These are phyloP conservation scores for Rhizophlyctis rosea DNA, from an alignment of 192 early-diverging fungal genomes.

Conservation along the genomic window DNA sequence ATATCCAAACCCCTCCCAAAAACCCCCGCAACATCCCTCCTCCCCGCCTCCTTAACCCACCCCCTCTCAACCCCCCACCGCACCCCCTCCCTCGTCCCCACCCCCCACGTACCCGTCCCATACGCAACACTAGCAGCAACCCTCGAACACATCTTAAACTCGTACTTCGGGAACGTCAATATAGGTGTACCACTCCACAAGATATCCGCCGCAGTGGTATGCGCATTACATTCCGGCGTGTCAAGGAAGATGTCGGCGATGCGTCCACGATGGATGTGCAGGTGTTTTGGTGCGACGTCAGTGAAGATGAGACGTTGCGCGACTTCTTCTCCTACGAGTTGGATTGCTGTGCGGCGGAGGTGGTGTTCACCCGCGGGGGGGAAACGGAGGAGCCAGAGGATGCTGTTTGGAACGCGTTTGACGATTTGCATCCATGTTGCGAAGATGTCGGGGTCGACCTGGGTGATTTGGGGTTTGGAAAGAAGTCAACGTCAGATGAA, in stretches of 20 bases:
- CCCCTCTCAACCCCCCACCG: constrained; percentile 61
- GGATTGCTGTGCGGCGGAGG: constrained; percentile 63
- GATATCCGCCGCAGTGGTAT: constrained; percentile 93
- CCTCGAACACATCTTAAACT: constrained; percentile 87
- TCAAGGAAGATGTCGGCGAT: constrained; percentile 91
- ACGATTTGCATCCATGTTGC: constrained; percentile 82
- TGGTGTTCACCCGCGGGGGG: constrained; percentile 83
- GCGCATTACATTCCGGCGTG: constrained; percentile 95
- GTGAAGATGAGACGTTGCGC: constrained; percentile 66
- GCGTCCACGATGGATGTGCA: constrained; percentile 89
- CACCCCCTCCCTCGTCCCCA: constrained; percentile 50
- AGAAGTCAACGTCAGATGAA: too few relatives aligned
- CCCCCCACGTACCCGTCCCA: constrained; percentile 63
- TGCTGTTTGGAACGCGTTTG: constrained; percentile 71
- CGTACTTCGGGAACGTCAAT: constrained; percentile 81
- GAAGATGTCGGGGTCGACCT: constrained; percentile 87
- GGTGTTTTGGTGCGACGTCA: constrained; percentile 64
- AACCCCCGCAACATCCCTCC: background rate
- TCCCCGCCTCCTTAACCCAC: constrained; percentile 7
- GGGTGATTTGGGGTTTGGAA: too few relatives aligned
- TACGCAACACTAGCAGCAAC: constrained; percentile 84
- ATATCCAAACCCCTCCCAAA: constrained; percentile 9
- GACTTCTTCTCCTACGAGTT: constrained; percentile 72
- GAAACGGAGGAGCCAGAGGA: constrained; percentile 90
- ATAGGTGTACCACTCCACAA: constrained; percentile 93